phyloP scores from a whole-genome alignment of 495 filamentous ascomycete genomes.

The Aspergillus heteromorphus region DNA sequence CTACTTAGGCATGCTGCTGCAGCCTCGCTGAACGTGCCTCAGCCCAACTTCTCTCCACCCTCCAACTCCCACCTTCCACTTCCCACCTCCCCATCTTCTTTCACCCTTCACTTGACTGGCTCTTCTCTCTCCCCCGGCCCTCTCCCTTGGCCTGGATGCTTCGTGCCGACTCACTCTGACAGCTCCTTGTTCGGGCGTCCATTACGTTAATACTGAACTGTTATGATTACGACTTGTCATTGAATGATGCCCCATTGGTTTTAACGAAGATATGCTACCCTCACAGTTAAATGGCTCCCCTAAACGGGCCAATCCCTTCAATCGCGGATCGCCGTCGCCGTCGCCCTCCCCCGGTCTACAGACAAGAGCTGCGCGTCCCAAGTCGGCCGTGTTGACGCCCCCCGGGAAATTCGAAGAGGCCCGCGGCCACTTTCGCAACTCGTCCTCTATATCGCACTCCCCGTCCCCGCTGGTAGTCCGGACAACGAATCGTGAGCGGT shows the following conservation, averaged over 20 bases:
- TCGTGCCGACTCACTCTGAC: slow-evolving; percentile 6
- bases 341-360: slow-evolving; percentile 52
- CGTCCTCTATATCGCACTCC: slow-evolving; percentile 47
- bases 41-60: neutral
- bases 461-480: slow-evolving; percentile 24
- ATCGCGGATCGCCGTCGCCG: slow-evolving; percentile 54
- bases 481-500: slow-evolving; percentile 40
- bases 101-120: neutral
- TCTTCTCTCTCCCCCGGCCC: neutral
- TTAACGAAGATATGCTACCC: slow-evolving; percentile 35
- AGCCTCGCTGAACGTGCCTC: neutral
- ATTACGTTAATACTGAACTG: slow-evolving; percentile 1
- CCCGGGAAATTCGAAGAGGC: slow-evolving; percentile 36
- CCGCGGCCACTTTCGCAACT: slow-evolving; percentile 51
- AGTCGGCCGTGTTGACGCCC: slow-evolving; percentile 64
- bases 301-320: slow-evolving; percentile 75
- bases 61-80: neutral
- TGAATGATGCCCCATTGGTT: slow-evolving; percentile 31
- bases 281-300: slow-evolving; percentile 43
- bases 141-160: neutral
- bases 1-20: neutral
- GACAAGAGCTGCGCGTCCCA: slow-evolving; percentile 51
- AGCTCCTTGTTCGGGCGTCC: slow-evolving; percentile 7
- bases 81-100: neutral
- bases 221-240: slow-evolving; percentile 10